Evolutionary conservation across 73 alveolate genomes (phyloP), one percentile per base, ranked within the genome.

Genomic region (Breviolum minutum): DNA sequence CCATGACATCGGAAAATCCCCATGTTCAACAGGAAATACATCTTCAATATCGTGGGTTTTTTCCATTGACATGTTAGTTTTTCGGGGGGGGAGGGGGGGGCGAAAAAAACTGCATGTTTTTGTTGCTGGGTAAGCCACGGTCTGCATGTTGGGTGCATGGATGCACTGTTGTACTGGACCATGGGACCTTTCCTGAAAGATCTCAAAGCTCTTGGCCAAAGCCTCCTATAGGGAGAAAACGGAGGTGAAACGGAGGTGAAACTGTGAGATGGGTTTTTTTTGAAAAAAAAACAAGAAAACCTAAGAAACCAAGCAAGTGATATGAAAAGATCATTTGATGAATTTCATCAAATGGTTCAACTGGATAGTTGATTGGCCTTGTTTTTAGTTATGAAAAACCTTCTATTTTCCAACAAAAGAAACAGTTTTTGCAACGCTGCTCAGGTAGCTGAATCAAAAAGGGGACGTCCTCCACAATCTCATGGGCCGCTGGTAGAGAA

Each of bases 191-290:
- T 32, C 27, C 84, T 69, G 95, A 62, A 88, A 88, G 70, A 14
- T 26, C 62, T 68, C 54, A 29, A 88, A 68, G 73, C 95, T 69
- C 71, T 88, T 30, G 62, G 22, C n/a, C 73, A 88, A 24, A n/a
- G 95, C 95, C 66, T 88, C 95, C 95, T 86, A n/a, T n/a, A n/a
- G n/a, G n/a, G n/a, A n/a, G 48, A 74, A 74, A 17, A 74, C 85
- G 60, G 1, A 0, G 26, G 54, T 40, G 54, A 40, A 3, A 40
- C 54, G 54, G 54, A 3, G 54, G 54, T 40, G 0, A 40, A n/a
- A n/a, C n/a, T n/a, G n/a, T n/a, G 54, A 40, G 54, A 40, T 40
- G 3, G 54, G 5, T 40, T n/a, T n/a, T n/a, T n/a, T n/a, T n/a
- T n/a, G n/a, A n/a, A 40, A 0, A 40, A 40, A 40, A 40, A 40